Percentiles rank a stretch among this genome's conserved stretches.
phyloP scores from a whole-genome alignment of 805 yeast genomes.

The Naumovozyma dairenensis region DNA sequence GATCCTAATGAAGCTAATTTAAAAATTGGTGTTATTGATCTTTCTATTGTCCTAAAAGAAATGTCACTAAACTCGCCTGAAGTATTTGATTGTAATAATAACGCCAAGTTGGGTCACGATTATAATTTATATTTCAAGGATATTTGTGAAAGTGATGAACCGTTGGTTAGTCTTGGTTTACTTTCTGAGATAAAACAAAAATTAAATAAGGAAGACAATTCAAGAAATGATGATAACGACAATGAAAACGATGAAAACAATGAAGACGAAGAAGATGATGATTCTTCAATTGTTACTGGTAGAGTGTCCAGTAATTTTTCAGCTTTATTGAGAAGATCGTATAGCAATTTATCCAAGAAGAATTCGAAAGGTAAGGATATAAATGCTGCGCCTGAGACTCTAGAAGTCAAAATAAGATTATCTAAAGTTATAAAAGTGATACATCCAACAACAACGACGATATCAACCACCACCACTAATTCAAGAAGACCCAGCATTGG shows the following conservation, averaged over 20 bases:
- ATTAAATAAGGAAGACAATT: conserved; percentile 3
- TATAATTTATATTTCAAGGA: conserved; percentile 29
- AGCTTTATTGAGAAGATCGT: conserved; percentile 24
- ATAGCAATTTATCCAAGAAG: conserved; percentile 12
- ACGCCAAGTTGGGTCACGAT: conserved; percentile 14
- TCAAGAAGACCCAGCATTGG: conserved; percentile 2
- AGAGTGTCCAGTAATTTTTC: conserved; percentile 30
- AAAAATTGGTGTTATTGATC: conserved; percentile 24
- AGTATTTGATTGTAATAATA: conserved; percentile 14
- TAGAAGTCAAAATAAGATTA: conserved; percentile 27
- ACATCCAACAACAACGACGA: no score
- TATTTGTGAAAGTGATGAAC: conserved; percentile 28
- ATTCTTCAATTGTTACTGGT: conserved; percentile 22
- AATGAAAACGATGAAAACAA: conserved; percentile 8
- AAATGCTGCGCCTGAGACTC: conserved; percentile 17
- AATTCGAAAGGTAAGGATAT: conserved; percentile 5
- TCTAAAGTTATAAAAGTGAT: conserved; percentile 22
- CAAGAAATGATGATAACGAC: conserved; percentile 2
- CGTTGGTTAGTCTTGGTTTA: conserved; percentile 28
- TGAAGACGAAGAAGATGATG: conserved; percentile 16
- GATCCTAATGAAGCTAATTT: conserved; percentile 9
- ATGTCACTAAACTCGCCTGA: conserved; percentile 28
- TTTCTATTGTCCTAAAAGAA: conserved; percentile 21
- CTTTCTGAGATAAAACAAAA: conserved; percentile 24
- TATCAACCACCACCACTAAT: background rate